Percentiles rank a stretch among this genome's conserved stretches.
Conservation (phyloP, 345 rosid species). For the Lumnitzera racemosa region DNA sequence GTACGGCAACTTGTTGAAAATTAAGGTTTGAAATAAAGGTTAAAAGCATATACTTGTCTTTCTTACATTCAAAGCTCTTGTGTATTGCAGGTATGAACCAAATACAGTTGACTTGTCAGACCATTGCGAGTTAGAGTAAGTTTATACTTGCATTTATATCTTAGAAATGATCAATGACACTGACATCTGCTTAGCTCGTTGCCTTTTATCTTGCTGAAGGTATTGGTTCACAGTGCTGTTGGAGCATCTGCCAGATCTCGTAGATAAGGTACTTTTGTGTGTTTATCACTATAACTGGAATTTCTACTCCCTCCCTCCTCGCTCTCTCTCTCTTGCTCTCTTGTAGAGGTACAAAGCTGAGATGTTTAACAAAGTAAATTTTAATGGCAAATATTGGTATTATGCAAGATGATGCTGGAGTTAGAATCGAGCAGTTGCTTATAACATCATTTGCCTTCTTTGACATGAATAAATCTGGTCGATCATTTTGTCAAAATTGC, state of each 20-base stretch:
- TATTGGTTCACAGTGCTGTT: conserved; percentile 95
- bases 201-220: conserved; percentile 32
- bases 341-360: not conserved
- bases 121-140: conserved; percentile 87
- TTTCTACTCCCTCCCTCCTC: not conserved
- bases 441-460: no score
- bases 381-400: no score
- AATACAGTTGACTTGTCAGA: conserved; percentile 91
- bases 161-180: conserved; percentile 1
- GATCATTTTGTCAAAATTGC: no score
- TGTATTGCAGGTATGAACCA: conserved; percentile 76
- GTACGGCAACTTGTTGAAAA: no score
- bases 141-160: conserved; percentile 10
- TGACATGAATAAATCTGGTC: no score
- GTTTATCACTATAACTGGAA: not conserved
- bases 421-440: no score
- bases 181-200: conserved; percentile 8
- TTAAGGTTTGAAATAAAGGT: not conserved
- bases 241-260: conserved; percentile 93
- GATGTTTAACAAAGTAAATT: no score
- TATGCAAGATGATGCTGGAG: no score
- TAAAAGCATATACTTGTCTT: not conserved
- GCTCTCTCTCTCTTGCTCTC: not conserved
- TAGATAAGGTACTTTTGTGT: conserved; percentile 57
- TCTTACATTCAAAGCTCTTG: conserved; percentile 2